A percentile compares a stretch with the other conserved stretches of the same genome.
Evolutionary conservation across 2,329 filamentous ascomycete species (phyloP).

Genomic region (Trichophyton equinum): DNA sequence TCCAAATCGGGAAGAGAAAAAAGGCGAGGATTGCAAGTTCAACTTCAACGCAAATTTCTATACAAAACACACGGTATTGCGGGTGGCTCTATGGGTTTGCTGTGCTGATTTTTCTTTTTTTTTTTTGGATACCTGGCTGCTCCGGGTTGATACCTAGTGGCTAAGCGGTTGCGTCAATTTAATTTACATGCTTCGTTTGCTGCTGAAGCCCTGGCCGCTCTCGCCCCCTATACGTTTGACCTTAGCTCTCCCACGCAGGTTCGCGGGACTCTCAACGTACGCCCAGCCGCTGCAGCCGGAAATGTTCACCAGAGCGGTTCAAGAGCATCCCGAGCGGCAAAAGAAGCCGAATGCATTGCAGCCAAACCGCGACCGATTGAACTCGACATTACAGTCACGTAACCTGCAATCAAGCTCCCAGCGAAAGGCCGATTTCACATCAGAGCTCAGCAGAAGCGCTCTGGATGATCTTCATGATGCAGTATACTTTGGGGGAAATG

Average conservation of each 20-base stretch:
- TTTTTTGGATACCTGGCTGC: neutral
- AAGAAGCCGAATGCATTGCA: slow-evolving; percentile 22
- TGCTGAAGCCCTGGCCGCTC: neutral
- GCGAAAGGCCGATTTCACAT: slow-evolving; percentile 27
- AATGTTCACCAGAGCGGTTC: slow-evolving; percentile 33
- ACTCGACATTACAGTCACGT: slow-evolving; percentile 16
- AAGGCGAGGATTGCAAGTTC: neutral
- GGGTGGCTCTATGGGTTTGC: neutral
- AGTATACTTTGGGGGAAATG: slow-evolving; percentile 41
- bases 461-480: slow-evolving; percentile 34
- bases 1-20: neutral
- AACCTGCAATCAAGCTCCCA: slow-evolving; percentile 24
- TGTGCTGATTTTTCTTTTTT: neutral
- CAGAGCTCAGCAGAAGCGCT: slow-evolving; percentile 17
- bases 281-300: neutral
- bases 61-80: neutral
- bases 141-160: neutral
- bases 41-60: neutral
- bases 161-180: no score
- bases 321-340: slow-evolving; percentile 23
- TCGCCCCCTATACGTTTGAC: neutral
- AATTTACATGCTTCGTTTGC: neutral
- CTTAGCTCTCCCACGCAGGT: neutral
- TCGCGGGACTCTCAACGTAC: slow-evolving; percentile 1
- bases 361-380: slow-evolving; percentile 20